These are phyloP conservation scores for Aspergillus ibericus DNA, from an alignment of 2,329 filamentous ascomycete genomes.

Conservation along the genomic window DNA sequence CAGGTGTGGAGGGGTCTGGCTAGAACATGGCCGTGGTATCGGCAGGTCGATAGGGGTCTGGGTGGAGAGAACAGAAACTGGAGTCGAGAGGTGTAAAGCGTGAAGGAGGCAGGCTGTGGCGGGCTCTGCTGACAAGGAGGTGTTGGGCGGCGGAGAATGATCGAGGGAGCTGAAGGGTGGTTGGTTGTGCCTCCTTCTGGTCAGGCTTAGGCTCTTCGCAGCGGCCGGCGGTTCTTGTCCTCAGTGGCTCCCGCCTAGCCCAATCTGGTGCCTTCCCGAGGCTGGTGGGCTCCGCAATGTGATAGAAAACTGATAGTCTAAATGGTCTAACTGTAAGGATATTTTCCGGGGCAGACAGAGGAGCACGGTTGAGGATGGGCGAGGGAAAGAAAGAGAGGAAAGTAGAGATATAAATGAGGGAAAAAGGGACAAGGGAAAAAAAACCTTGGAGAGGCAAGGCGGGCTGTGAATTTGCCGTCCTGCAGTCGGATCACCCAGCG, in stretches of 20 bases:
- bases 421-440: slow-evolving; percentile 5
- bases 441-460: slow-evolving; percentile 8
- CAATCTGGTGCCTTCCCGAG: slow-evolving; percentile 17
- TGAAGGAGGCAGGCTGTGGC: slow-evolving; percentile 16
- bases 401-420: not conserved
- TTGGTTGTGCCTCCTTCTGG: slow-evolving; percentile 17
- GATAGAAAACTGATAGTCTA: not conserved
- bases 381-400: not conserved
- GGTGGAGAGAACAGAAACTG: slow-evolving; percentile 4
- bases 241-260: slow-evolving; percentile 13
- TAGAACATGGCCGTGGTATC: slow-evolving; percentile 23
- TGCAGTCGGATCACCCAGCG: slow-evolving; percentile 7
- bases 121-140: slow-evolving; percentile 34
- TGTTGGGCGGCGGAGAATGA: slow-evolving; percentile 26
- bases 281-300: slow-evolving; percentile 13
- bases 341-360: not conserved
- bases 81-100: slow-evolving; percentile 13
- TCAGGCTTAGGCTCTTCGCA: slow-evolving; percentile 7
- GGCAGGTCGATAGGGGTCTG: not conserved
- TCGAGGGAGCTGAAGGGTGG: slow-evolving; percentile 22
- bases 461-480: slow-evolving; percentile 15
- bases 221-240: slow-evolving; percentile 7
- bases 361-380: not conserved
- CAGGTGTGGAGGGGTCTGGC: slow-evolving; percentile 12
- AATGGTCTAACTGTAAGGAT: not conserved